phyloP scores from a whole-genome alignment of 768 basidiomycete genomes.

The Lentinula sp. region DNA sequence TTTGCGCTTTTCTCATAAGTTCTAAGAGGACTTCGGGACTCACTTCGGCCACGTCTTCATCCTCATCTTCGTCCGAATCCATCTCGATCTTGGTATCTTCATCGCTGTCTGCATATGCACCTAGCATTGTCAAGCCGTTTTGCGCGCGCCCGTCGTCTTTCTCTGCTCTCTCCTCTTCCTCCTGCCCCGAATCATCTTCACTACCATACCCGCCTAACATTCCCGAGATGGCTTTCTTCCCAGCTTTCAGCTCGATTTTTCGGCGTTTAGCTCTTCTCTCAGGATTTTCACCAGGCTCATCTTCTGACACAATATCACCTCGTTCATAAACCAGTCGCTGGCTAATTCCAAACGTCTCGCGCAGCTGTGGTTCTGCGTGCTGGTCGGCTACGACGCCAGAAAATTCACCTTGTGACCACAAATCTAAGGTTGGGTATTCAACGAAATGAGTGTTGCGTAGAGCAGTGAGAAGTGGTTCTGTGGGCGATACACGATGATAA shows the following conservation, averaged over 20 bases:
- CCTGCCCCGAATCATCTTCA: conserved; percentile 28
- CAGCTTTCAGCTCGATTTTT: conserved; percentile 46
- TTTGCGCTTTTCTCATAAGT: conserved; percentile 32
- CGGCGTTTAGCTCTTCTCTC: conserved; percentile 45
- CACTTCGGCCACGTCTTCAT: conserved; percentile 21
- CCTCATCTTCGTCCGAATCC: conserved; percentile 29
- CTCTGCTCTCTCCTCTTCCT: conserved; percentile 27
- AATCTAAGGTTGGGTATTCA: conserved; percentile 80
- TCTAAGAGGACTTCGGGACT: conserved; percentile 36
- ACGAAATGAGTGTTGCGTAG: conserved; percentile 64
- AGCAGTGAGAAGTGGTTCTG: conserved; percentile 35
- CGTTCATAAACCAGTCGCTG: background rate
- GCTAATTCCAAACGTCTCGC: conserved; percentile 20
- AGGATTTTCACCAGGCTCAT: conserved; percentile 17
- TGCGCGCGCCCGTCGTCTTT: conserved; percentile 18
- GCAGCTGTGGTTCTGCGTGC: conserved; percentile 19
- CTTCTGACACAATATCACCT: background rate
- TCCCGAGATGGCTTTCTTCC: conserved; percentile 50
- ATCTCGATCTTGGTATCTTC: conserved; percentile 26
- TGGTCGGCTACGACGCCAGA: conserved; percentile 53
- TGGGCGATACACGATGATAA: conserved; percentile 56
- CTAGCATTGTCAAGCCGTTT: conserved; percentile 35
- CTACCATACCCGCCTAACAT: conserved; percentile 60
- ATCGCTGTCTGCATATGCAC: conserved; percentile 47
- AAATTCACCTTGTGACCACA: conserved; percentile 59